A percentile compares a stretch with the other conserved stretches of the same genome.
Evolutionary conservation across 371 early-diverging fungal species (phyloP).

Genomic region (Actinomortierella wolfii): DNA sequence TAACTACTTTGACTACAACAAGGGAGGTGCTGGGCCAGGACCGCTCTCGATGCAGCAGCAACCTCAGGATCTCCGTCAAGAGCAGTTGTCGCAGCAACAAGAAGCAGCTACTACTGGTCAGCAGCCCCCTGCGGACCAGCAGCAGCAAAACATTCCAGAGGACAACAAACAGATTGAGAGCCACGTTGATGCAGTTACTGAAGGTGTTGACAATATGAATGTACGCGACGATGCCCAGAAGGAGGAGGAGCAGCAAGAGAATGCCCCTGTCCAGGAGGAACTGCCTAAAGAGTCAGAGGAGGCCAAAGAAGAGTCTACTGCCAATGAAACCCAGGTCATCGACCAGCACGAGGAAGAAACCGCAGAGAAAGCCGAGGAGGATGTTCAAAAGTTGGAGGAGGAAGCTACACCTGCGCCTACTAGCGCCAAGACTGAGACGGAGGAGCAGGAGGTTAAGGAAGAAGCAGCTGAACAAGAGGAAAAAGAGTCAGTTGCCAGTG

Average conservation of each 20-base stretch:
- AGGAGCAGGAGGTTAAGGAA: not conserved
- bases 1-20: constrained; percentile 31
- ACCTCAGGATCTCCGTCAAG: constrained; percentile 9
- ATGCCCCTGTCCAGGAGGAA: constrained; percentile 6
- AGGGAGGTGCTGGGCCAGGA: constrained; percentile 13
- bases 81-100: constrained; percentile 8
- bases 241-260: constrained; percentile 6
- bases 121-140: constrained; percentile 13
- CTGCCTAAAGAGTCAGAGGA: not conserved
- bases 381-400: constrained; percentile 26
- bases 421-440: not conserved
- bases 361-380: constrained; percentile 13
- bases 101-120: constrained; percentile 6
- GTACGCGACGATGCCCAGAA: not conserved
- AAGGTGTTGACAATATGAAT: constrained; percentile 5
- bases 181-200: not conserved
- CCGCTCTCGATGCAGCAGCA: constrained; percentile 26
- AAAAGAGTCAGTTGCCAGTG: constrained; percentile 28
- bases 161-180: not conserved
- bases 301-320: not conserved
- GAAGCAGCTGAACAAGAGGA: constrained; percentile 9
- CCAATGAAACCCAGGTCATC: not conserved
- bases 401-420: not conserved
- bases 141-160: constrained; percentile 21
- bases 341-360: not conserved